A percentile compares a stretch with the other conserved stretches of the same genome.
Conservation (phyloP, 2,329 filamentous ascomycete species). For the Xylaria polymorpha region DNA sequence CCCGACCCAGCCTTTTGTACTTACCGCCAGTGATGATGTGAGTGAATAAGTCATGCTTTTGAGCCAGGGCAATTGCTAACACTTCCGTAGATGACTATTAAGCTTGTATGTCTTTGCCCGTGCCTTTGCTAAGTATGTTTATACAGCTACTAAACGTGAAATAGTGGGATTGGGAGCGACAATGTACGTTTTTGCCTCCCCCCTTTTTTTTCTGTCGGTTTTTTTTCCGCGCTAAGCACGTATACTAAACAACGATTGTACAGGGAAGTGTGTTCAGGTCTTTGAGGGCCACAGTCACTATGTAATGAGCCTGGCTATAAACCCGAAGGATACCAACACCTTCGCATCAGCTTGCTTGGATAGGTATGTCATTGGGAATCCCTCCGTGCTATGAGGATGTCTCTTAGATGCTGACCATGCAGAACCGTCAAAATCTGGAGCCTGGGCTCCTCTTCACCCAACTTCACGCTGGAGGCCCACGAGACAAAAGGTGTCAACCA, state of each 20-base stretch:
- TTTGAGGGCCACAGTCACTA: conserved; percentile 98
- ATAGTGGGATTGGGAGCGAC: conserved; percentile 95
- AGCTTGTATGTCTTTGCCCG: conserved; percentile 33
- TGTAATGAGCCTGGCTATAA: conserved; percentile 96
- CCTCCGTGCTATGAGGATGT: neutral
- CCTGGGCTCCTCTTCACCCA: conserved; percentile 90
- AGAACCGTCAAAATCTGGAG: conserved; percentile 99
- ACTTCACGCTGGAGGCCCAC: conserved; percentile 96
- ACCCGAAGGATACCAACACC: conserved; percentile 95
- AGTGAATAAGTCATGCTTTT: conserved; percentile 79
- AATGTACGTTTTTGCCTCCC: conserved; percentile 56
- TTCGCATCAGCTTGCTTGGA: conserved; percentile 95
- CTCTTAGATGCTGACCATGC: conserved; percentile 24
- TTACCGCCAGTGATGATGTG: conserved; percentile 98
- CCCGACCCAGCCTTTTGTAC: conserved; percentile 92
- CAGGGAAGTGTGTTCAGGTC: conserved; percentile 91
- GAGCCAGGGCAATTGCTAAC: conserved; percentile 11
- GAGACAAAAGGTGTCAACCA: conserved; percentile 98
- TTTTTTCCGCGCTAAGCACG: neutral
- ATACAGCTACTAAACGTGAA: conserved; percentile 23
- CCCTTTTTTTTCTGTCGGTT: neutral
- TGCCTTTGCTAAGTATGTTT: neutral
- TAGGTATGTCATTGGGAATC: conserved; percentile 16
- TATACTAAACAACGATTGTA: conserved; percentile 12
- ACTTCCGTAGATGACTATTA: conserved; percentile 36